These are phyloP conservation scores for Jaltomata sinuosa DNA, from an alignment of 257 asterid species.

Conservation along the genomic window DNA sequence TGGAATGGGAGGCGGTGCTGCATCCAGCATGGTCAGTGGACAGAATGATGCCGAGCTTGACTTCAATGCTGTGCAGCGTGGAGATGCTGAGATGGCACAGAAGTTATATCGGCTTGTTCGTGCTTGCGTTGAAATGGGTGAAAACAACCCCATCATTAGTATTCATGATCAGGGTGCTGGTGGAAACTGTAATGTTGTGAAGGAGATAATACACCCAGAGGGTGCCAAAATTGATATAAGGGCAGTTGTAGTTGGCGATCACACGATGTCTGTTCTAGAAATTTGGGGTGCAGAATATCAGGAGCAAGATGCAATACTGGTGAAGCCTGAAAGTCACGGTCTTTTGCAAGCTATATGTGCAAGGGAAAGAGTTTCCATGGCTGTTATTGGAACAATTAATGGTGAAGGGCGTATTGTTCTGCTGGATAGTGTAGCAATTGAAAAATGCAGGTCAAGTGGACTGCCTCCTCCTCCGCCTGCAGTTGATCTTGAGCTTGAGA, in stretches of 20 bases:
- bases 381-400: conserved; percentile 73
- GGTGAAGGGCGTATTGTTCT: conserved; percentile 73
- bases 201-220: conserved; percentile 66
- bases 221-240: conserved; percentile 90
- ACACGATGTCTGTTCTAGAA: conserved; percentile 90
- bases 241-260: conserved; percentile 81
- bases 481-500: conserved; percentile 92
- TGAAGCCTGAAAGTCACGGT: conserved; percentile 66
- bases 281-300: conserved; percentile 99
- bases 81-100: conserved; percentile 96
- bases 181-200: conserved; percentile 71
- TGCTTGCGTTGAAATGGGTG: conserved; percentile 89
- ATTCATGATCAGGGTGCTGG: conserved; percentile 95
- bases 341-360: conserved; percentile 59
- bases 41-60: conserved; percentile 91
- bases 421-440: conserved; percentile 53
- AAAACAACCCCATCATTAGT: conserved; percentile 73
- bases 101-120: conserved; percentile 86
- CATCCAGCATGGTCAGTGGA: conserved; percentile 99
- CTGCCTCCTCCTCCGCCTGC: conserved; percentile 79
- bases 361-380: conserved; percentile 92
- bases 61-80: conserved; percentile 80
- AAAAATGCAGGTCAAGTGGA: conserved; percentile 36
- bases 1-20: conserved; percentile 99
- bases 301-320: conserved; percentile 96